Percentiles rank a stretch among this genome's conserved stretches.
phyloP scores from a whole-genome alignment of 441 rosid species.

The Viola pubescens region DNA sequence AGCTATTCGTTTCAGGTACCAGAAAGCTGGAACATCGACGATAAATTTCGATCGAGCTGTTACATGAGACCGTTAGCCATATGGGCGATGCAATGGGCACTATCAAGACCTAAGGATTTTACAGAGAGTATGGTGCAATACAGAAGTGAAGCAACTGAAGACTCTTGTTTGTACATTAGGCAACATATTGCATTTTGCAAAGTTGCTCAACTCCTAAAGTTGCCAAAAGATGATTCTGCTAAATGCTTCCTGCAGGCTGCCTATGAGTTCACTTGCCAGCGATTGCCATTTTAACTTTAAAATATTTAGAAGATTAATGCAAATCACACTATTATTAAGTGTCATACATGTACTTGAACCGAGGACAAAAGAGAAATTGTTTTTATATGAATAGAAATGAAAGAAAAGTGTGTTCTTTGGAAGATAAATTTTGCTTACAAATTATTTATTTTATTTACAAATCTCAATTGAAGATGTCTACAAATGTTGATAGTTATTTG shows the following conservation, averaged over 20 bases:
- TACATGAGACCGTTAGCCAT: constrained; percentile 90
- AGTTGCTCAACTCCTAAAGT: constrained; percentile 51
- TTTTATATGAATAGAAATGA: too few species aligned
- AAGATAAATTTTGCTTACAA: too few species aligned
- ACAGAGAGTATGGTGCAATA: constrained; percentile 14
- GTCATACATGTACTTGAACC: neutral
- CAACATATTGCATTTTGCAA: constrained; percentile 49
- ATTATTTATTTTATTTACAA: too few species aligned
- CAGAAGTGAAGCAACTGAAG: constrained; percentile 12
- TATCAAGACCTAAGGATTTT: constrained; percentile 31
- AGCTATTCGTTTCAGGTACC: constrained; percentile 86
- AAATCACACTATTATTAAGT: neutral
- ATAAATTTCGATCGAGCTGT: constrained; percentile 46
- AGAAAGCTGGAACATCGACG: constrained; percentile 68
- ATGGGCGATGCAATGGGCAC: constrained; percentile 95
- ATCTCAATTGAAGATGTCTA: too few species aligned
- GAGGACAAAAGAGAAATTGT: too few species aligned
- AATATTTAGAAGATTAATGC: neutral
- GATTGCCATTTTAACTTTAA: constrained; percentile 7
- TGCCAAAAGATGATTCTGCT: constrained; percentile 40
- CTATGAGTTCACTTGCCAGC: constrained; percentile 54
- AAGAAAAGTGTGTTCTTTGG: too few species aligned
- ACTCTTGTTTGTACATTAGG: constrained; percentile 15
- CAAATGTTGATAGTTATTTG: too few species aligned
- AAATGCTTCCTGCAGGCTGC: constrained; percentile 40